Evolutionary conservation across 1,284 basidiomycete genomes (phyloP), one percentile per base, ranked within the genome.

Genomic region (Earliella scabrosa): DNA sequence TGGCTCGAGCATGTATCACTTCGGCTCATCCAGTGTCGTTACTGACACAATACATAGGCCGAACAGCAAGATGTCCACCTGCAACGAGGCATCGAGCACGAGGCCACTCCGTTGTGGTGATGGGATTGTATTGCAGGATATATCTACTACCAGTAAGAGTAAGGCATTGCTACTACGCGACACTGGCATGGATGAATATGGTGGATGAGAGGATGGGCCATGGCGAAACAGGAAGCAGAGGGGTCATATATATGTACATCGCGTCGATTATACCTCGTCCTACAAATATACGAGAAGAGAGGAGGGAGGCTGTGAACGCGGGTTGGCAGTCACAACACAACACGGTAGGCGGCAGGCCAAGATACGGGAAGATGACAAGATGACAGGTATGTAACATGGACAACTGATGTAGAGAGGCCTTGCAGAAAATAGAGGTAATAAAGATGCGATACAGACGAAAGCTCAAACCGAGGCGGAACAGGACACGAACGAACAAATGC

Each of bases 201-300:
- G n/a, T n/a, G n/a, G 32, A 35, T 23, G 26, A 20, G 18, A 14
- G 49, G 20, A 45, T 26, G 36, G 16, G 20, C 4, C n/a, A n/a
- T n/a, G n/a, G 31, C 36, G 40, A 36, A 41, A 39, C 29, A 20
- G 45, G 54, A 49, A 53, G 54, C 40, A 45, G 27, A 35, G 18
- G 41, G 24, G 23, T 18, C 50, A 59, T 54, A 57, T 59, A 57
- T 60, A 60, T 57, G 41, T 55, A 59, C 58, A 60, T 58, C 61
- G 61, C 59, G 58, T 50, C 52, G 21, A 63, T 63, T 63, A 60
- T 58, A 58, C 57, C 55, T 60, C 58, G 54, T 58, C 56, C 53
- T 62, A 57, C 49, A 57, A 45, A 52, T 61, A 61, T 35, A 29
- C 24, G 20, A 8, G 31, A 49, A 50, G 23, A 26, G 31, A 52